Conservation (phyloP, 352 stramenopile species). For the Aphanomyces euteiches region DNA sequence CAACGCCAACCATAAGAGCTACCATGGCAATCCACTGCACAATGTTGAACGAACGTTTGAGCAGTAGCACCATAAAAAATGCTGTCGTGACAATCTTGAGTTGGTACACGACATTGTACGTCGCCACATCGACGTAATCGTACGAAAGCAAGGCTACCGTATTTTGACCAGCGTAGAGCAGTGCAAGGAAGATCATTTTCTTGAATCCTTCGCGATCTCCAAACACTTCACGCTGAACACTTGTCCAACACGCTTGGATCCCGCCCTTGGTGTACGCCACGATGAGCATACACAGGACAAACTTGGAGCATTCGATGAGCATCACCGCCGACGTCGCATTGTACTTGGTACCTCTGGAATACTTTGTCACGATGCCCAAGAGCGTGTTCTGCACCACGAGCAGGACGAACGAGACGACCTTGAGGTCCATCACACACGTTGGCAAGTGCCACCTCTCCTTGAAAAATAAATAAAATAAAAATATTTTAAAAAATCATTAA, state of each 20-base stretch:
- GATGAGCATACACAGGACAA: slow-evolving; percentile 71
- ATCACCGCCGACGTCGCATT: slow-evolving; percentile 71
- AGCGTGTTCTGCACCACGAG: slow-evolving; percentile 85
- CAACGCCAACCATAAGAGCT: slow-evolving; percentile 80
- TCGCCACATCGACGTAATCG: slow-evolving; percentile 85
- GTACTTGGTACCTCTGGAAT: slow-evolving; percentile 83
- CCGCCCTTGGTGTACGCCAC: slow-evolving; percentile 51
- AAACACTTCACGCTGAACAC: slow-evolving; percentile 74
- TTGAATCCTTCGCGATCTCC: slow-evolving; percentile 67
- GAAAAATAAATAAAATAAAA: too few relatives aligned
- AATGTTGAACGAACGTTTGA: slow-evolving; percentile 76
- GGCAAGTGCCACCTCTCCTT: too few relatives aligned
- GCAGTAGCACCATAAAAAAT: slow-evolving; percentile 85
- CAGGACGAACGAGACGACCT: slow-evolving; percentile 81
- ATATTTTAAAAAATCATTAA: too few relatives aligned
- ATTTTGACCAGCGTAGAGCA: slow-evolving; percentile 85
- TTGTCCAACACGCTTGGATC: slow-evolving; percentile 50
- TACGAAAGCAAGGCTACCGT: slow-evolving; percentile 84
- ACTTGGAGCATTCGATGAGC: slow-evolving; percentile 81
- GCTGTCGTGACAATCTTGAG: slow-evolving; percentile 89
- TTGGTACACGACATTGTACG: slow-evolving; percentile 89
- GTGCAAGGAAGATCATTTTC: slow-evolving; percentile 82
- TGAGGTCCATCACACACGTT: slow-evolving; percentile 44
- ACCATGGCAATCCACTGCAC: slow-evolving; percentile 84
- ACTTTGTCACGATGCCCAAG: slow-evolving; percentile 84